Conservation (phyloP, 331 rosid genomes). For the Quercus phellos region DNA sequence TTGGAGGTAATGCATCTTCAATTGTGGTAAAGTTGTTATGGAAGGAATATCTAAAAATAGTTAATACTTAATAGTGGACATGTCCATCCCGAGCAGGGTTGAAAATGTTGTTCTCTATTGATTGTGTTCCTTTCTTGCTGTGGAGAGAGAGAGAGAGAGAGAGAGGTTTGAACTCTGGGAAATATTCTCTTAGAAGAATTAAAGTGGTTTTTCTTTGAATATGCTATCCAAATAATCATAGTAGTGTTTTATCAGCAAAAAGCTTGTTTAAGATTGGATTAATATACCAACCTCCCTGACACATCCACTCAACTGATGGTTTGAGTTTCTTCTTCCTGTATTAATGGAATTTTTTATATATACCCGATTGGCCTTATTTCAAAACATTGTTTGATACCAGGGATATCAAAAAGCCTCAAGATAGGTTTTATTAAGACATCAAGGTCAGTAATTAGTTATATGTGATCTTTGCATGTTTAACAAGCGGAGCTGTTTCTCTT, state of each 20-base stretch:
- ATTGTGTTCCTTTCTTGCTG: too few species aligned
- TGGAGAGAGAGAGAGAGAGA: too few species aligned
- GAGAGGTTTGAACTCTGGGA: not conserved
- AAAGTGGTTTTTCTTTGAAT: not conserved
- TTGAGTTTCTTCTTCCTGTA: not conserved
- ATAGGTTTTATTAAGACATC: not conserved
- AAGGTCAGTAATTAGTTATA: not conserved
- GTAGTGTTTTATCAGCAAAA: not conserved
- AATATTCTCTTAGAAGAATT: not conserved
- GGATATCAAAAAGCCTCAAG: not conserved
- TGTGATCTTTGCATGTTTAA: not conserved
- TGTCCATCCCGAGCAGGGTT: not conserved
- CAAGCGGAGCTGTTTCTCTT: constrained; percentile 15
- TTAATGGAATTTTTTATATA: not conserved
- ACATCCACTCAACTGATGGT: not conserved
- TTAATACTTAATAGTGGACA: not conserved
- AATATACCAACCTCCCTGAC: not conserved
- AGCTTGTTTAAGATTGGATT: not conserved
- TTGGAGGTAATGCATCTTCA: constrained; percentile 60
- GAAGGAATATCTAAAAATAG: not conserved
- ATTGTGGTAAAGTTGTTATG: constrained; percentile 2
- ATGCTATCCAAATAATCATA: not conserved
- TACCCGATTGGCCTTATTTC: not conserved
- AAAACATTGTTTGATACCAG: not conserved
- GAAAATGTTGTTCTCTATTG: not conserved